Percentiles rank a stretch among this genome's conserved stretches.
These are phyloP conservation scores for Scheffersomyces insectosa DNA, from an alignment of 1,139 yeast genomes.

Conservation along the genomic window DNA sequence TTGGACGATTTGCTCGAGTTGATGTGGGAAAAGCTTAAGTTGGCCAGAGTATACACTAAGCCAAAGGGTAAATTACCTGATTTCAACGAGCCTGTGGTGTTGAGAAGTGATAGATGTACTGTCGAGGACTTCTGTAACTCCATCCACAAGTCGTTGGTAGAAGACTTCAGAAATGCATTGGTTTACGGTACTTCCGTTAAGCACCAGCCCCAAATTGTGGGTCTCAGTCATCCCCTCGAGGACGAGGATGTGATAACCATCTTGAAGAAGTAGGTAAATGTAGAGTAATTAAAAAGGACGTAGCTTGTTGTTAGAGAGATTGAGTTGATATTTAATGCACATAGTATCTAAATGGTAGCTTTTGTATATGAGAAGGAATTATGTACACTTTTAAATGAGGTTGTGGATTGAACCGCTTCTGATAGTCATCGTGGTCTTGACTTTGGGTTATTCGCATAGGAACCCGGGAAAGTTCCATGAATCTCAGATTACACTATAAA, in stretches of 20 bases:
- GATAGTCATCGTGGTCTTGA: too few species aligned
- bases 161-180: slow-evolving; percentile 87
- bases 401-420: not conserved
- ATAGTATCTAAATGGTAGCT: not conserved
- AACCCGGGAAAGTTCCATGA: too few species aligned
- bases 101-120: slow-evolving; percentile 76
- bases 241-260: slow-evolving; percentile 98
- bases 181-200: slow-evolving; percentile 92
- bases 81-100: slow-evolving; percentile 89
- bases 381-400: too few species aligned
- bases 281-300: not conserved
- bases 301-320: not conserved
- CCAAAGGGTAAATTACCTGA: slow-evolving; percentile 96
- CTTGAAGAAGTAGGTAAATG: slow-evolving; percentile 57
- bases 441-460: too few species aligned
- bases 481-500: too few species aligned
- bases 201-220: slow-evolving; percentile 98
- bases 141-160: slow-evolving; percentile 91
- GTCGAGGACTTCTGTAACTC: slow-evolving; percentile 97
- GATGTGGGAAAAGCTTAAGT: slow-evolving; percentile 90
- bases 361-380: too few species aligned
- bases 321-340: too few species aligned
- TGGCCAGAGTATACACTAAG: slow-evolving; percentile 94
- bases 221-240: slow-evolving; percentile 74
- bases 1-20: slow-evolving; percentile 87